Evolutionary conservation across 495 filamentous ascomycete genomes (phyloP).

Genomic region (Penicillium longicatenatum): DNA sequence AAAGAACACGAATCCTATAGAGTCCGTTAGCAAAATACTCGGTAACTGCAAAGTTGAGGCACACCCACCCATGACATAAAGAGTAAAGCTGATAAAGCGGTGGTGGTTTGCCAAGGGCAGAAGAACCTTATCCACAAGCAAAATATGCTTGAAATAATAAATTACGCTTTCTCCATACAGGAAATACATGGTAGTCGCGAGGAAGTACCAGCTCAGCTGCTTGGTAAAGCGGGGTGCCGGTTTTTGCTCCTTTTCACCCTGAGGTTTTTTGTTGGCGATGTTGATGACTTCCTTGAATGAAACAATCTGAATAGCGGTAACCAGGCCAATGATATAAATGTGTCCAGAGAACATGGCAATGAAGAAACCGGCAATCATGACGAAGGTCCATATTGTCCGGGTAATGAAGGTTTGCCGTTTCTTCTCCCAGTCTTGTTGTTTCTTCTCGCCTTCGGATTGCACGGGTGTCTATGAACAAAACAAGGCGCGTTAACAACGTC

Average conservation of each 20-base stretch:
- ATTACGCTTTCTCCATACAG: slow-evolving; percentile 98
- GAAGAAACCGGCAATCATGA: slow-evolving; percentile 97
- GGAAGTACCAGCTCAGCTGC: slow-evolving; percentile 97
- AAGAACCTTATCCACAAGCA: slow-evolving; percentile 91
- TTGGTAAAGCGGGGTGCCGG: slow-evolving; percentile 79
- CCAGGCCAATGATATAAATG: slow-evolving; percentile 91
- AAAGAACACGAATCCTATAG: slow-evolving; percentile 94
- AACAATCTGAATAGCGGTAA: slow-evolving; percentile 91
- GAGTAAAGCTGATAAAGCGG: slow-evolving; percentile 96
- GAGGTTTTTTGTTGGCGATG: slow-evolving; percentile 69
- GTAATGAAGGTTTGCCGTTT: slow-evolving; percentile 98
- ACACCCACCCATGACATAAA: slow-evolving; percentile 89
- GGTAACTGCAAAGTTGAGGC: not conserved
- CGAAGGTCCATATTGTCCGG: slow-evolving; percentile 94
- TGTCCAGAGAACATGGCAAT: slow-evolving; percentile 88
- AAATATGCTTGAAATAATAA: slow-evolving; percentile 99
- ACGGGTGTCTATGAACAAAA: slow-evolving; percentile 40
- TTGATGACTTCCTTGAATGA: slow-evolving; percentile 99
- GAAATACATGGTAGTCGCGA: slow-evolving; percentile 99
- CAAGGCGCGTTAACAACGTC: not conserved
- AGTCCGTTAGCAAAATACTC: slow-evolving; percentile 10
- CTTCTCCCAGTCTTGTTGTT: slow-evolving; percentile 93
- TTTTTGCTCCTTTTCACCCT: slow-evolving; percentile 40
- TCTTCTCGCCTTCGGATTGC: slow-evolving; percentile 90
- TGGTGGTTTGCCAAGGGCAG: slow-evolving; percentile 95